Conservation (phyloP, 1,284 basidiomycete genomes). For the Amylostereum areolatum region DNA sequence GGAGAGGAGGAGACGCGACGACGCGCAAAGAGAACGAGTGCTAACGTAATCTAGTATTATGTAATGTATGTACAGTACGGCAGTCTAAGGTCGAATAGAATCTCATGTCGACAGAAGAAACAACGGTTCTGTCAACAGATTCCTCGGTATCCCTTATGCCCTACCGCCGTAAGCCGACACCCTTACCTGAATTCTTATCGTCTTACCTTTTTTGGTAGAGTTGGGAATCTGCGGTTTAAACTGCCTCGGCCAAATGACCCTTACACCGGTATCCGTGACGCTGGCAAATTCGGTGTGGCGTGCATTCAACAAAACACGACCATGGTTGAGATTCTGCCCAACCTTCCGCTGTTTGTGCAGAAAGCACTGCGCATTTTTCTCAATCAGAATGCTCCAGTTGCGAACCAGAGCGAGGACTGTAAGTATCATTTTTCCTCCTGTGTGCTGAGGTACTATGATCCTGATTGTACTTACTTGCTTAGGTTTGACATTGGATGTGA, state of each 20-base stretch:
- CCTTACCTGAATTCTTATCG: not conserved
- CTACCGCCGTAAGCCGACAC: constrained; percentile 24
- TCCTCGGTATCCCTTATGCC: constrained; percentile 49
- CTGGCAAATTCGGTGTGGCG: constrained; percentile 35
- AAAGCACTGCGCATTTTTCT: constrained; percentile 30
- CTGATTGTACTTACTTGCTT: constrained; percentile 8
- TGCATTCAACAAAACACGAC: constrained; percentile 48
- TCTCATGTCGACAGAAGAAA: too few relatives aligned
- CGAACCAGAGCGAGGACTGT: constrained; percentile 40
- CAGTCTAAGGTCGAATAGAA: too few relatives aligned
- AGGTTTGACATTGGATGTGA: constrained; percentile 56
- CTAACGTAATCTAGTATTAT: too few relatives aligned
- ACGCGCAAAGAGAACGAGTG: too few relatives aligned
- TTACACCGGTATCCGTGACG: constrained; percentile 34
- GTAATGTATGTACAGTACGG: too few relatives aligned
- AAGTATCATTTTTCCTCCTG: constrained; percentile 10
- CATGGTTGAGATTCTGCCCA: constrained; percentile 17
- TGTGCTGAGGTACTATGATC: not conserved
- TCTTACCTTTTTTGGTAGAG: constrained; percentile 6
- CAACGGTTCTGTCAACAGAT: too few relatives aligned
- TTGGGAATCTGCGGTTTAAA: constrained; percentile 32
- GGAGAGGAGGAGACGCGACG: too few relatives aligned
- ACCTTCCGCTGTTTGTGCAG: constrained; percentile 25
- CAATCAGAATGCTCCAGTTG: constrained; percentile 22
- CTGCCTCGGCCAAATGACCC: constrained; percentile 35